Base-by-base conservation (phyloP, 495 filamentous ascomycete species). In the Xylaria nigripes region DNA sequence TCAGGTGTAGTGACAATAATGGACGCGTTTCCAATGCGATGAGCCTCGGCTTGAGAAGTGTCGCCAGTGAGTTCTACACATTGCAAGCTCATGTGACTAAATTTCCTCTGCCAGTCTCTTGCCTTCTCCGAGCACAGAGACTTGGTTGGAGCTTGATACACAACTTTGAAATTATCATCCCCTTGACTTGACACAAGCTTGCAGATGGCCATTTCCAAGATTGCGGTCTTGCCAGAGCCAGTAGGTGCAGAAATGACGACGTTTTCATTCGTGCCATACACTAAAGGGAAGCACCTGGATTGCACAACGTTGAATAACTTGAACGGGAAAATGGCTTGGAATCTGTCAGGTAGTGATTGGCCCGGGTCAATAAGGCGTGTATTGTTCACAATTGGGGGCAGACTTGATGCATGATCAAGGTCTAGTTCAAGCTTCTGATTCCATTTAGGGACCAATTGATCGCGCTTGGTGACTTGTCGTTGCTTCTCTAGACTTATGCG, bases 1-100 rank as follows among this genome's bases (percentile, higher is more conserved):
- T 98, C 93, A 0, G 93, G 93, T 0, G 93, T 98, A 0, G 93
- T 97, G 46, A 98, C 84, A 54, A 98, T 95, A 52, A 98, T 90
- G 48, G 85, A 86, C 32, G 91, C 92, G 60, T 73, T 82, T 49
- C 90, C 85, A 12, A 96, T 86, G 54, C 77, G 82, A 42, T 74
- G 76, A 54, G 95, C 73, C 59, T 95, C 85, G 1, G 72, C 69
- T 50, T 82, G 74, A 43, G 91, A 87, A 0, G 92, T 95, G 68
- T 98, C 93, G 12, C 93, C 93, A 0, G 93, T 98, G 51, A 97
- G 73, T 65, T 96, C 90, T 8, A 86, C 85, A 67, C 90, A 95
- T 51, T 77, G 72, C 10, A 96, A 70, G 29, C 82, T 85, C 58
- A 96, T 72, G 6, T 81, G 75, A 32, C 77, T 75, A 61, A 98